Conservation (phyloP, 2,329 filamentous ascomycete genomes). For the Cryphonectria parasitica region DNA sequence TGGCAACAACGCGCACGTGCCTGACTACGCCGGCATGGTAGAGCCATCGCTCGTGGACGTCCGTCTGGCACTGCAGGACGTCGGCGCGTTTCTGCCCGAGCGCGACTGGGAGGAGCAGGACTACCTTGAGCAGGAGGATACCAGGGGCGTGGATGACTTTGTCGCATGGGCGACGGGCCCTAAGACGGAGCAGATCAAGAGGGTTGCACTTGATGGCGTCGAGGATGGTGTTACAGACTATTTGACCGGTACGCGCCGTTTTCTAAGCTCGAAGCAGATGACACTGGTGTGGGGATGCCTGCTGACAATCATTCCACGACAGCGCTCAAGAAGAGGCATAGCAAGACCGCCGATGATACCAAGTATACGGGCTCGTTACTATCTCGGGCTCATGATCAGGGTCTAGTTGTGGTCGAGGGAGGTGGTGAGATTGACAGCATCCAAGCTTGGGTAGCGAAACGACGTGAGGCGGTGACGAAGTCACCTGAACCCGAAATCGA, state of each 20-base stretch:
- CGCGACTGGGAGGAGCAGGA: constrained; percentile 69
- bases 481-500: constrained; percentile 37
- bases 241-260: constrained; percentile 58
- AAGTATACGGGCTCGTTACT: constrained; percentile 85
- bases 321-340: constrained; percentile 88
- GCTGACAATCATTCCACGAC: constrained; percentile 37
- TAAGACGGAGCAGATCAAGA: constrained; percentile 77
- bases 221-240: constrained; percentile 68
- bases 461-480: constrained; percentile 35
- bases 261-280: neutral
- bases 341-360: constrained; percentile 83
- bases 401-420: constrained; percentile 74
- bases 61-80: constrained; percentile 82
- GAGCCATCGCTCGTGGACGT: constrained; percentile 75
- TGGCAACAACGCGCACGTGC: constrained; percentile 66
- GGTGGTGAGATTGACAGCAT: constrained; percentile 70
- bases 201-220: constrained; percentile 74
- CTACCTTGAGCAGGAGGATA: constrained; percentile 75
- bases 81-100: constrained; percentile 73
- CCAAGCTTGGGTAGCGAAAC: constrained; percentile 63
- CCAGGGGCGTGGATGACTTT: constrained; percentile 77
- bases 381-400: constrained; percentile 72
- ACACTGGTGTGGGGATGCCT: neutral
- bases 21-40: constrained; percentile 59
- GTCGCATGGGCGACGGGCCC: constrained; percentile 77